A percentile compares a stretch with the other conserved stretches of the same genome.
Evolutionary conservation across 768 basidiomycete species (phyloP).

Genomic region (Xanthoconium purpureum): DNA sequence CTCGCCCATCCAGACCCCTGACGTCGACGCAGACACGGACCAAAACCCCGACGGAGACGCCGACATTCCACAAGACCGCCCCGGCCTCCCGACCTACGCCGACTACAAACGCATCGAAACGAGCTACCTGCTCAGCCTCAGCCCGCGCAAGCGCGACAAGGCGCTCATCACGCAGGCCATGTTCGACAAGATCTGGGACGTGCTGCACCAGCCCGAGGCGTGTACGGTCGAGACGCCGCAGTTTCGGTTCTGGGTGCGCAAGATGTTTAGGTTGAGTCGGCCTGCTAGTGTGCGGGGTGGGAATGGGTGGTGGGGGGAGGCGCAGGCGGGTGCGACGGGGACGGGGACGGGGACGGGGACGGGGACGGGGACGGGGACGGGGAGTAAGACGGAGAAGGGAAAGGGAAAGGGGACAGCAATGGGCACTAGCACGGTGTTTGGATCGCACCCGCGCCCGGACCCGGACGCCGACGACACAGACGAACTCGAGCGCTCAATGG

Average conservation of each 20-base stretch:
- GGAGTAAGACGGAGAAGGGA: too few relatives aligned
- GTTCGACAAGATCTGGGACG: conserved; percentile 72
- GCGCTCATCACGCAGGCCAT: conserved; percentile 68
- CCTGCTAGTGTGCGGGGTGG: conserved; percentile 5
- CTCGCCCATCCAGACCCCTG: background rate
- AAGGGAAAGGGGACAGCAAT: too few relatives aligned
- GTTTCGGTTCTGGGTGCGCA: conserved; percentile 81
- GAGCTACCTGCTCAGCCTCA: conserved; percentile 57
- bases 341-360: background rate
- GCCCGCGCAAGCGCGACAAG: conserved; percentile 58
- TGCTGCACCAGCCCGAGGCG: conserved; percentile 52
- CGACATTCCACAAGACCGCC: conserved; percentile 16
- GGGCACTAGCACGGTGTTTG: too few relatives aligned
- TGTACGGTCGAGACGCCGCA: conserved; percentile 53
- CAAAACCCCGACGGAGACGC: background rate
- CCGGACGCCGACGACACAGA: background rate
- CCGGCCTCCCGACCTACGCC: conserved; percentile 60
- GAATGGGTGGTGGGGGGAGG: background rate
- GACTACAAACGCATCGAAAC: conserved; percentile 59
- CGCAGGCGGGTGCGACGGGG: conserved; percentile 14
- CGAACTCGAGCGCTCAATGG: conserved; percentile 19
- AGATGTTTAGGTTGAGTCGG: conserved; percentile 64
- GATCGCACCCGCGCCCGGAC: background rate
- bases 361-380: background rate
- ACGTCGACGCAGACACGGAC: background rate